Percentiles rank a stretch among this genome's conserved stretches.
Conservation (phyloP, 441 rosid species). For the Erodium moschatum region DNA sequence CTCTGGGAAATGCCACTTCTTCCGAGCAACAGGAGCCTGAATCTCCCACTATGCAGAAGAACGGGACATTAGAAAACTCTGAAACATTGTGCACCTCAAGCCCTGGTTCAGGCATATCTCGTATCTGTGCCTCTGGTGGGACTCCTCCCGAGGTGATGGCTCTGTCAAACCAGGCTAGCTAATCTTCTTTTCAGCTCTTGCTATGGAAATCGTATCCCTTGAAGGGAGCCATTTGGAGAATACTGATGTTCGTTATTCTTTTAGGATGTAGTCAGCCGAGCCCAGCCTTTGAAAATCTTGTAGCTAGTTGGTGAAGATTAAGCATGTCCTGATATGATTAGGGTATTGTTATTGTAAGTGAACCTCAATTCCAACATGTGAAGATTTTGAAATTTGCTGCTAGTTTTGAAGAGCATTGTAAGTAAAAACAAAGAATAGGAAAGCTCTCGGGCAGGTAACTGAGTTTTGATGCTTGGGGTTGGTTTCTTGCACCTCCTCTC, state of each 20-base stretch:
- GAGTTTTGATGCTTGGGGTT: constrained; percentile 16
- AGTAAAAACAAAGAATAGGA: too few species aligned
- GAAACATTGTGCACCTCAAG: constrained; percentile 18
- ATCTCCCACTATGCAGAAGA: constrained; percentile 16
- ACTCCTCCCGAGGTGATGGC: constrained; percentile 24
- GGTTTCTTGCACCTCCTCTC: constrained; percentile 16
- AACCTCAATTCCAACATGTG: background rate
- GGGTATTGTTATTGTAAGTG: background rate
- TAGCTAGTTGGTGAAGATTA: background rate
- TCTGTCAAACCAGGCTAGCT: constrained; percentile 30
- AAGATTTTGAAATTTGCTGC: background rate
- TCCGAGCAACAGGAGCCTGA: constrained; percentile 9
- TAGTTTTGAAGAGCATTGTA: constrained; percentile 15
- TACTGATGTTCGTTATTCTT: background rate
- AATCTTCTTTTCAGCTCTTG: background rate
- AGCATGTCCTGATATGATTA: background rate
- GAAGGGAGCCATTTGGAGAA: too few species aligned
- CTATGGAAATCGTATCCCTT: too few species aligned
- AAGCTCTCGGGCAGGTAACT: background rate
- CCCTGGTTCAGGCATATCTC: too few species aligned
- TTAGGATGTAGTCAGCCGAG: background rate
- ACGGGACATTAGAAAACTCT: constrained; percentile 1
- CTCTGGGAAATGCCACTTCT: constrained; percentile 10
- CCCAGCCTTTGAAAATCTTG: background rate
- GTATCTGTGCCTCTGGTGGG: too few species aligned